A percentile compares a stretch with the other conserved stretches of the same genome.
These are phyloP conservation scores for Brassica nigra DNA, from an alignment of 345 rosid genomes.

Conservation along the genomic window DNA sequence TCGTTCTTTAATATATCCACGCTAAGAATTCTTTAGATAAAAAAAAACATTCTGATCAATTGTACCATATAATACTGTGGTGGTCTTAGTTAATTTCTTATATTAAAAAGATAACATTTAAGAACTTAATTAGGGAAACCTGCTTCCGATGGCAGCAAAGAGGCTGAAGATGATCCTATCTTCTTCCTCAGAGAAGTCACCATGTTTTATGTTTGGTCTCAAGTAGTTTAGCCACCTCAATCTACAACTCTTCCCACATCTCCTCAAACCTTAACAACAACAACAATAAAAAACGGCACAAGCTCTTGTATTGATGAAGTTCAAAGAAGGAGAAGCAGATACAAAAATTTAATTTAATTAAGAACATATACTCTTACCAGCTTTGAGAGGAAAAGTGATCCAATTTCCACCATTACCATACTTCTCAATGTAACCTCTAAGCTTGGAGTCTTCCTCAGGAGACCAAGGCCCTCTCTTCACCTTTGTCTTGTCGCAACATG, in stretches of 20 bases:
- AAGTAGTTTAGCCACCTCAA: conserved; percentile 94
- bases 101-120: background rate
- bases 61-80: background rate
- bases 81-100: background rate
- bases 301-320: conserved; percentile 5
- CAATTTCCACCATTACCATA: conserved; percentile 93
- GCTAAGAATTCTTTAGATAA: background rate
- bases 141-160: conserved; percentile 89
- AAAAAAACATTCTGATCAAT: background rate
- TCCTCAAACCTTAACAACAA: conserved; percentile 61
- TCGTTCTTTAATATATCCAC: conserved; percentile 24
- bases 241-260: conserved; percentile 98
- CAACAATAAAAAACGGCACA: conserved; percentile 13
- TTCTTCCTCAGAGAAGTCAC: conserved; percentile 84
- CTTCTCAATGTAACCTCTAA: conserved; percentile 76
- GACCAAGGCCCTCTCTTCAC: conserved; percentile 99
- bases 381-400: conserved; percentile 92
- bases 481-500: conserved; percentile 94
- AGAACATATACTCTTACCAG: conserved; percentile 51
- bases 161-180: conserved; percentile 74
- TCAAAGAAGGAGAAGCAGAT: background rate
- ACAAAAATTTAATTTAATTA: background rate
- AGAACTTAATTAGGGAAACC: conserved; percentile 43
- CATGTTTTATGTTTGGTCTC: conserved; percentile 92
- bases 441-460: conserved; percentile 92